These are phyloP conservation scores for Knoxdaviesia proteae DNA, from an alignment of 2,329 filamentous ascomycete species.

Conservation along the genomic window DNA sequence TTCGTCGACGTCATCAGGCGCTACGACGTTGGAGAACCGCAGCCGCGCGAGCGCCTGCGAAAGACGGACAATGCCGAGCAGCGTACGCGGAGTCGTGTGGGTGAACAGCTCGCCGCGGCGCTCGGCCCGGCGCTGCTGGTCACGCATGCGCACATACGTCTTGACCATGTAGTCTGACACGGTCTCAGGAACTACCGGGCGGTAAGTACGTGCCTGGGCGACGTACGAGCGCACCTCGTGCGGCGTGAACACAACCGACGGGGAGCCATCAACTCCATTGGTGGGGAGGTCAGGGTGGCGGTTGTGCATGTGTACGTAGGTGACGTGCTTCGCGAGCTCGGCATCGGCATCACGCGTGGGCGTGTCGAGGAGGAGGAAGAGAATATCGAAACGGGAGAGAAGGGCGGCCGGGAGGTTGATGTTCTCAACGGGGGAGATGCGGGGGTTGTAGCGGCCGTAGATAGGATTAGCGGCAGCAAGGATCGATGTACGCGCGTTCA, in stretches of 20 bases:
- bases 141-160: conserved; percentile 85
- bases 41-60: conserved; percentile 85
- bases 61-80: conserved; percentile 80
- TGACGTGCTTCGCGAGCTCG: conserved; percentile 85
- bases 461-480: conserved; percentile 91
- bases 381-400: conserved; percentile 87
- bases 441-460: conserved; percentile 94
- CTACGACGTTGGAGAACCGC: conserved; percentile 67
- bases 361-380: conserved; percentile 92
- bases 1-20: conserved; percentile 88
- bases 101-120: conserved; percentile 80
- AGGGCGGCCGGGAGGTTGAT: conserved; percentile 97
- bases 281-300: conserved; percentile 57
- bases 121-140: conserved; percentile 80
- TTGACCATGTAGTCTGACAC: conserved; percentile 95
- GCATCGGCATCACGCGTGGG: conserved; percentile 77
- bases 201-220: conserved; percentile 73
- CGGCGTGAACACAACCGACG: conserved; percentile 49
- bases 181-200: conserved; percentile 62
- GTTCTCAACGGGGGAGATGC: conserved; percentile 92
- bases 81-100: conserved; percentile 81
- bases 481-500: conserved; percentile 91
- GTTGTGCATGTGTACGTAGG: conserved; percentile 93
- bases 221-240: conserved; percentile 93
- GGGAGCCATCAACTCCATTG: conserved; percentile 20